Evolutionary conservation across 495 filamentous ascomycete genomes (phyloP), one percentile per base, ranked within the genome.

Genomic region (Penicillium paxilli): DNA sequence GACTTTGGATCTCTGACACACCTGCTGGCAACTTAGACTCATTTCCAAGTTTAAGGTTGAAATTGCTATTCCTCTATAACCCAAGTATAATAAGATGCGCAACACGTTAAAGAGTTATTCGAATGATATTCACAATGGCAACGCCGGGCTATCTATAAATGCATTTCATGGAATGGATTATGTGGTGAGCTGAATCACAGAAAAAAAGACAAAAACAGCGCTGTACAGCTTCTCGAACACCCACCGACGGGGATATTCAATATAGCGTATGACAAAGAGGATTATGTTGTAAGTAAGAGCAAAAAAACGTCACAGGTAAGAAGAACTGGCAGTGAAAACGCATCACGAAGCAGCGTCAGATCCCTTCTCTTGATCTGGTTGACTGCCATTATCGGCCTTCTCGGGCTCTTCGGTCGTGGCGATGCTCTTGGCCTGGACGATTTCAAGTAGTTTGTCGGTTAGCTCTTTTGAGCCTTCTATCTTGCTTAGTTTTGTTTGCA

Each of bases 381-480:
- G 55, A 14, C 37, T 54, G 1, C 35, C 22, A 16, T 51, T n/a
- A 24, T 64, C 58, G 9, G 55, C 26, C 21, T 51, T 54, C 12
- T 62, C 49, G 4, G 44, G 7, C 22, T 58, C 52, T 17, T 51
- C 9, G 45, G 65, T 44, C 26, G 67, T 20, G 4, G 55, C 44
- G 16, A 72, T 68, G 25, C 51, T 55, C 58, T 93, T 96, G 14
- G 73, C 72, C 25, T 82, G 80, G 33, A 92, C 84, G 28, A 95
- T 73, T 25, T 82, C 79, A 8, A 88, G 66, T 5, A 97, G 73
- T 54, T 83, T 78, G 30, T 85, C 80, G 10, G 86, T 87, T 0
- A 89, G 73, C 54, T 89, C 84, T 23, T 81, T 86, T 28, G 90
- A 87, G 1, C 91, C 93, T 48, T 96, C 87, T 38, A 97, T 83